These are phyloP conservation scores for Mycena vitilis DNA, from an alignment of 768 basidiomycete species.

Conservation along the genomic window DNA sequence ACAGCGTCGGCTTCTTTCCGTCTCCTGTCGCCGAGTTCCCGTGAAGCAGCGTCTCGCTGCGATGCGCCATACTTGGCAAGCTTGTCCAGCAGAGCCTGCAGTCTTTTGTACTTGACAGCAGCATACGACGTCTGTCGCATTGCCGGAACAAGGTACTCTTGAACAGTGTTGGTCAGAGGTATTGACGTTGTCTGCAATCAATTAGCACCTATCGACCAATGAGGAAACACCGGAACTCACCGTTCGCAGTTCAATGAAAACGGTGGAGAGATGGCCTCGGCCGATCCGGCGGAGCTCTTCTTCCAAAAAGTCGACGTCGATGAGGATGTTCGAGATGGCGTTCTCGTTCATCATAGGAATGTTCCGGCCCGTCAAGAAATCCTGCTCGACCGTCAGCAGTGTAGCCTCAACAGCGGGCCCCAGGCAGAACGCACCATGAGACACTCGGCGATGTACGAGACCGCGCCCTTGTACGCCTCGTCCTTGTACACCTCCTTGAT, in stretches of 20 bases:
- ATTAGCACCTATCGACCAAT: constrained; percentile 16
- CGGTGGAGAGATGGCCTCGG: constrained; percentile 72
- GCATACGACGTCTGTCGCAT: constrained; percentile 75
- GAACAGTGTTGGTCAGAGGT: constrained; percentile 76
- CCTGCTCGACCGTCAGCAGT: constrained; percentile 54
- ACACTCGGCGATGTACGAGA: constrained; percentile 88
- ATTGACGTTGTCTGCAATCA: constrained; percentile 73
- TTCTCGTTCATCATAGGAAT: constrained; percentile 88
- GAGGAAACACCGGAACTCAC: constrained; percentile 56
- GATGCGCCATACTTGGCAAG: constrained; percentile 74
- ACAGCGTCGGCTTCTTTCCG: constrained; percentile 84
- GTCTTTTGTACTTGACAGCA: constrained; percentile 74
- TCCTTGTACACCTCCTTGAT: constrained; percentile 90
- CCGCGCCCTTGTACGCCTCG: constrained; percentile 88
- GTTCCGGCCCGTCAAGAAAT: constrained; percentile 81
- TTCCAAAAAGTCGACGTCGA: constrained; percentile 91
- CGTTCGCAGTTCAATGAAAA: constrained; percentile 83
- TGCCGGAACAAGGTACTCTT: constrained; percentile 81
- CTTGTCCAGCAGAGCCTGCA: constrained; percentile 84
- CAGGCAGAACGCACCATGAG: constrained; percentile 74
- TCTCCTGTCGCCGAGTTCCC: constrained; percentile 78
- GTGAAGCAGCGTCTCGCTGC: constrained; percentile 67
- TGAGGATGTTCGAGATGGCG: constrained; percentile 85
- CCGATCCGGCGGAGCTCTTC: constrained; percentile 85
- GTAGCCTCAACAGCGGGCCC: not conserved